phyloP scores from a whole-genome alignment of 2,329 filamentous ascomycete genomes.

The Exophiala viscosa region DNA sequence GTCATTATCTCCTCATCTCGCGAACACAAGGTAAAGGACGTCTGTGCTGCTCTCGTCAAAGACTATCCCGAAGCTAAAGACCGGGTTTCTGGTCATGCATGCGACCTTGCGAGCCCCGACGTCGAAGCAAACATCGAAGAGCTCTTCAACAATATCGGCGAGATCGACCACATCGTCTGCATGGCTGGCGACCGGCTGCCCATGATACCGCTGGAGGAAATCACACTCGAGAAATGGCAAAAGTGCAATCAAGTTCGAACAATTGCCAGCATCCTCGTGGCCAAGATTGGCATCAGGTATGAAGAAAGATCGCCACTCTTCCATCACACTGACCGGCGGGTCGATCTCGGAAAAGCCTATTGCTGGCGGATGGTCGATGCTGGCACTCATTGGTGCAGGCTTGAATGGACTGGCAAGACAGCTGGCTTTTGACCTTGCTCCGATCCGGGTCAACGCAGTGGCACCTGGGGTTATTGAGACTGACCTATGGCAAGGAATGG shows the following conservation, averaged over 20 bases:
- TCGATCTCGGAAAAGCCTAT: constrained; percentile 49
- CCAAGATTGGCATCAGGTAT: constrained; percentile 46
- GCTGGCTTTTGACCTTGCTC: constrained; percentile 61
- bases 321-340: constrained; percentile 57
- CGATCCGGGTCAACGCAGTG: constrained; percentile 62
- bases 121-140: constrained; percentile 47
- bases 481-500: constrained; percentile 37
- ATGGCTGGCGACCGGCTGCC: constrained; percentile 53
- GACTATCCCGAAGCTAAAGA: constrained; percentile 41
- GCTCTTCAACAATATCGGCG: constrained; percentile 37
- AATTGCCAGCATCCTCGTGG: constrained; percentile 50
- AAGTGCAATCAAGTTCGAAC: constrained; percentile 49
- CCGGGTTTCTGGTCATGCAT: constrained; percentile 43
- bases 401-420: constrained; percentile 52
- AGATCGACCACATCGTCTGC: constrained; percentile 55
- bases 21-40: constrained; percentile 45
- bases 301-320: constrained; percentile 40
- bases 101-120: constrained; percentile 46
- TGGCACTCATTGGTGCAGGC: constrained; percentile 49
- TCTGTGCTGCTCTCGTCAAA: constrained; percentile 44
- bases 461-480: constrained; percentile 54
- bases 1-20: constrained; percentile 61
- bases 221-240: constrained; percentile 41
- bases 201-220: constrained; percentile 39
- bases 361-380: constrained; percentile 48